phyloP scores from a whole-genome alignment of 2,329 filamentous ascomycete genomes.

The Cladosporium phlei region DNA sequence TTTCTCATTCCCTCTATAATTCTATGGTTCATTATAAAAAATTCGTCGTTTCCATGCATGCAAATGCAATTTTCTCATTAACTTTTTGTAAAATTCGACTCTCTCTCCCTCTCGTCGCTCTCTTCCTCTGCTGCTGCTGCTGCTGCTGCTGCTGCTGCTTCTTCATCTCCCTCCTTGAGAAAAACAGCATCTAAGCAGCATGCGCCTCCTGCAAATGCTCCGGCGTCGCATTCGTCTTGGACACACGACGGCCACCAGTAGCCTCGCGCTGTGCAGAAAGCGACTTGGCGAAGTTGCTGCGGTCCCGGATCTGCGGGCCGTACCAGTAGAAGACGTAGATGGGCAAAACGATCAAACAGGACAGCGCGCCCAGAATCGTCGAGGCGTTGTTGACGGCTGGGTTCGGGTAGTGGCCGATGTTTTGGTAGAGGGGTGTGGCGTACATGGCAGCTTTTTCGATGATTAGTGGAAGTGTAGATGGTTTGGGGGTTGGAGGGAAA shows the following conservation, averaged over 20 bases:
- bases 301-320: constrained; percentile 45
- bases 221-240: constrained; percentile 6
- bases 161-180: no score
- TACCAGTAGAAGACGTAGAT: constrained; percentile 53
- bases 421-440: constrained; percentile 53
- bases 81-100: no score
- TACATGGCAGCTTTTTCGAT: constrained; percentile 64
- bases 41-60: no score
- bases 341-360: constrained; percentile 47
- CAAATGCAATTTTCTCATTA: no score
- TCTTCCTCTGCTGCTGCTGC: no score
- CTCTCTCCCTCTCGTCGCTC: no score
- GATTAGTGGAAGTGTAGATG: constrained; percentile 65
- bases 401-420: constrained; percentile 36
- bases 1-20: no score
- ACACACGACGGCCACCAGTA: constrained; percentile 18
- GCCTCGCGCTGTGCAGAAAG: constrained; percentile 30
- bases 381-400: constrained; percentile 45
- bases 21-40: no score
- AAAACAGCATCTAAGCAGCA: no score
- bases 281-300: constrained; percentile 47
- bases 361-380: constrained; percentile 48
- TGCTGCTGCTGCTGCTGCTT: no score
- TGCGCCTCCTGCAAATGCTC: constrained; percentile 3
- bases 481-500: constrained; percentile 69